These are phyloP conservation scores for Aspergillus viridinutans DNA, from an alignment of 2,329 filamentous ascomycete genomes.

Conservation along the genomic window DNA sequence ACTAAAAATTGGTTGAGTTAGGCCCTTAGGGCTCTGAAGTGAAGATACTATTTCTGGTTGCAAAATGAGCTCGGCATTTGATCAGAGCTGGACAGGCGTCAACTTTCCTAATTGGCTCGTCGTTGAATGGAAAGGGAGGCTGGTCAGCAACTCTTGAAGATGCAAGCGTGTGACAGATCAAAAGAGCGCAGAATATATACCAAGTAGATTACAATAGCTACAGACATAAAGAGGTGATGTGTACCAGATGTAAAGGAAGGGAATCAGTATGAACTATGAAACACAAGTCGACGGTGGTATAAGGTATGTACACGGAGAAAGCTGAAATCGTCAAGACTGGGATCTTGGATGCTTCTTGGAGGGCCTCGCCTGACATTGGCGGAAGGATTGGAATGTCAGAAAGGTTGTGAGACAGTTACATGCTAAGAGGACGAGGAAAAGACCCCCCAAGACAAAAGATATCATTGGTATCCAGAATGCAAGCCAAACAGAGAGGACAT, in stretches of 20 bases:
- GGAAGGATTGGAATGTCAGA: not conserved
- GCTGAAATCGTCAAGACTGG: not conserved
- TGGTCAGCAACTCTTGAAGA: not conserved
- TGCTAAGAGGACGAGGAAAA: not conserved
- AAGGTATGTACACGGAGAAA: not conserved
- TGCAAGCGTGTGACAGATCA: too few species aligned
- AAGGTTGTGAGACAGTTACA: not conserved
- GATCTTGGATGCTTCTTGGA: not conserved
- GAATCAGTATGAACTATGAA: not conserved
- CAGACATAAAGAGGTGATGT: not conserved
- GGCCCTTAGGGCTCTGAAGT: not conserved
- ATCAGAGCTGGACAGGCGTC: too few species aligned
- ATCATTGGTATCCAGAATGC: not conserved
- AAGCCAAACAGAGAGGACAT: constrained; percentile 7
- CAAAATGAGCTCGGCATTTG: not conserved
- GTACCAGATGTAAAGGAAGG: not conserved
- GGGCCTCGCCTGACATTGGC: not conserved
- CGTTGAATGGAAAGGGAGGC: not conserved
- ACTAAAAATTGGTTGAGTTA: not conserved
- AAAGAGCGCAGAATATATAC: not conserved
- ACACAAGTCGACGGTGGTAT: not conserved
- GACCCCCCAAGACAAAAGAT: not conserved
- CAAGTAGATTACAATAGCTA: not conserved
- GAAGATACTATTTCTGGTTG: not conserved
- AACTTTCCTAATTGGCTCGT: not conserved